Evolutionary conservation across 2,329 filamentous ascomycete species (phyloP).

Genomic region (Chrysosphaeria jannelii): DNA sequence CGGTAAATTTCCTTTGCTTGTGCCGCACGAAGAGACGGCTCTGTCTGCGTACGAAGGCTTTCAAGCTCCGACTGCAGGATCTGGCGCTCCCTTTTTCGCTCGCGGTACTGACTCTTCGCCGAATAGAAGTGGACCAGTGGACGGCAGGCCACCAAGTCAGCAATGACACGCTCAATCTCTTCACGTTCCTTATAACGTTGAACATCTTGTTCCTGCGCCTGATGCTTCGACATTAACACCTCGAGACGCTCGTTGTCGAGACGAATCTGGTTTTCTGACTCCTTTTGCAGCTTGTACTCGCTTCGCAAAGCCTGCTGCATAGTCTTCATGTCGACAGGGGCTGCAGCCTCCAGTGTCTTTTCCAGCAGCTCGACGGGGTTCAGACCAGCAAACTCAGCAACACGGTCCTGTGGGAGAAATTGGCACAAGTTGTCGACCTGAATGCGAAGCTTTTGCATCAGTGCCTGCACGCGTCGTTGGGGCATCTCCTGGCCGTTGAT

Average conservation of each 20-base stretch:
- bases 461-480: constrained; percentile 31
- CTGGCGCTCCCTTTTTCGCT: too few relatives aligned
- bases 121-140: constrained; percentile 34
- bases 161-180: constrained; percentile 30
- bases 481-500: constrained; percentile 35
- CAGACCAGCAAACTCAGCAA: constrained; percentile 73
- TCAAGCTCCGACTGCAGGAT: too few relatives aligned
- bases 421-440: constrained; percentile 96
- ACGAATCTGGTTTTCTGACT: constrained; percentile 23
- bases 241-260: constrained; percentile 30
- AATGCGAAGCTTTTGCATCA: constrained; percentile 49
- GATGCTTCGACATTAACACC: constrained; percentile 41
- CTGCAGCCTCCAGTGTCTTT: constrained; percentile 71
- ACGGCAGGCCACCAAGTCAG: constrained; percentile 31
- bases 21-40: constrained; percentile 31
- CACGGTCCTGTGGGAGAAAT: constrained; percentile 84
- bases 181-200: constrained; percentile 52
- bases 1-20: constrained; percentile 42
- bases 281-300: constrained; percentile 38
- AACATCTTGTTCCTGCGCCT: constrained; percentile 49
- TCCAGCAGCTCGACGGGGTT: constrained; percentile 53
- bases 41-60: too few relatives aligned
- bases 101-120: constrained; percentile 15
- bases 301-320: constrained; percentile 50
- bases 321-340: constrained; percentile 46